These are phyloP conservation scores for Meyerozyma elateridarum DNA, from an alignment of 1,139 yeast species.

Conservation along the genomic window DNA sequence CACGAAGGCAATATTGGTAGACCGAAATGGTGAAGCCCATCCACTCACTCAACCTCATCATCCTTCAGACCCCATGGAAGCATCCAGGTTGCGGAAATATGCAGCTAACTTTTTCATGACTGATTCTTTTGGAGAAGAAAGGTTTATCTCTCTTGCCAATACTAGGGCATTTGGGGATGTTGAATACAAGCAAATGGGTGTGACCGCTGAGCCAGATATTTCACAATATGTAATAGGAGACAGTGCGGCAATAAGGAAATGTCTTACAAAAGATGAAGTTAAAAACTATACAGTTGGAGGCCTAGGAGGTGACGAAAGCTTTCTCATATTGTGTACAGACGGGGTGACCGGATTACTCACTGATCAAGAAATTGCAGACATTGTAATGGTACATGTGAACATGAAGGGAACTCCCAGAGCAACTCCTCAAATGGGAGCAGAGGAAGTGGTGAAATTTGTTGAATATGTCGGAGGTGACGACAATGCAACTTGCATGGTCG, in stretches of 20 bases:
- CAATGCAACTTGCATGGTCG: slow-evolving; percentile 84
- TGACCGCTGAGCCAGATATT: slow-evolving; percentile 89
- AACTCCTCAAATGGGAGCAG: slow-evolving; percentile 81
- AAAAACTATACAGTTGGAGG: slow-evolving; percentile 43
- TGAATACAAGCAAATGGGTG: slow-evolving; percentile 74
- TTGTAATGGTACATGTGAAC: slow-evolving; percentile 69
- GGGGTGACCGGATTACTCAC: slow-evolving; percentile 78
- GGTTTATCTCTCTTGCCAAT: slow-evolving; percentile 82
- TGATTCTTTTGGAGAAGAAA: slow-evolving; percentile 90
- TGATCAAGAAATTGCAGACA: slow-evolving; percentile 89
- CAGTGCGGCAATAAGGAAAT: slow-evolving; percentile 25
- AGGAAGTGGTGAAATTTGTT: slow-evolving; percentile 77
- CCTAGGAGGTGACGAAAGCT: slow-evolving; percentile 76
- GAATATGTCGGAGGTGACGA: slow-evolving; percentile 91
- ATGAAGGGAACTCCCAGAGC: slow-evolving; percentile 65
- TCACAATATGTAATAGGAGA: slow-evolving; percentile 62
- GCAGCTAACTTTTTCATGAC: slow-evolving; percentile 74
- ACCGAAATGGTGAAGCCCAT: slow-evolving; percentile 71
- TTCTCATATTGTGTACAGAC: slow-evolving; percentile 73
- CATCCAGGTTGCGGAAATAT: slow-evolving; percentile 62
- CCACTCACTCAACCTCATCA: slow-evolving; percentile 79
- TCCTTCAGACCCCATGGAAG: slow-evolving; percentile 79
- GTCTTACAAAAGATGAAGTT: slow-evolving; percentile 37
- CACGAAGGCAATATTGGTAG: slow-evolving; percentile 81
- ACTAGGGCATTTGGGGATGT: slow-evolving; percentile 93